Evolutionary conservation across 306 rosid species (phyloP).

Genomic region (Dryas drummondii): DNA sequence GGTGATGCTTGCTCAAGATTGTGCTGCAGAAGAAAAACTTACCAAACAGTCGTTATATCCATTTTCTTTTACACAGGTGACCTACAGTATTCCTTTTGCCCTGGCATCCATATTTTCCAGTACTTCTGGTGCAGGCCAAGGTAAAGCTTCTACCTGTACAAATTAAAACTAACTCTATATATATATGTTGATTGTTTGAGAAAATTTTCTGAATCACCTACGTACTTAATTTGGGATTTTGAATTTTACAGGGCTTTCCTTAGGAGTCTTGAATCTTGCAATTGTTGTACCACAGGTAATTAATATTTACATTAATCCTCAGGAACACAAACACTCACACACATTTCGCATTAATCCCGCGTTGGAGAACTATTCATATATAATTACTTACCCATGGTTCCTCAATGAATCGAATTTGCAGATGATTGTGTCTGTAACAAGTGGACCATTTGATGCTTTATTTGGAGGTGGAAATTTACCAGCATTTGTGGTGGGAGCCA

Average conservation of each 20-base stretch:
- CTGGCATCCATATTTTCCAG: slow-evolving; percentile 78
- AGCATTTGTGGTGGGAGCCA: slow-evolving; percentile 72
- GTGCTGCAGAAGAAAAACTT: background rate
- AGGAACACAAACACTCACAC: no score
- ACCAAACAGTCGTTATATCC: no score
- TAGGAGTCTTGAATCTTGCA: slow-evolving; percentile 76
- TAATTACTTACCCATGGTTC: background rate
- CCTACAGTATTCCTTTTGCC: slow-evolving; percentile 86
- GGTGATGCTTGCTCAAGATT: background rate
- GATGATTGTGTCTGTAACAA: slow-evolving; percentile 68
- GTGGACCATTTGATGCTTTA: slow-evolving; percentile 71
- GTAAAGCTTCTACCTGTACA: no score
- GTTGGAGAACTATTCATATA: background rate
- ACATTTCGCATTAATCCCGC: background rate
- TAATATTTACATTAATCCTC: background rate
- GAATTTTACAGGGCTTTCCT: slow-evolving; percentile 62
- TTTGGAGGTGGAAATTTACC: slow-evolving; percentile 92
- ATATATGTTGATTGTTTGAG: background rate
- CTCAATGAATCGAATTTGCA: background rate
- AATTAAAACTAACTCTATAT: no score
- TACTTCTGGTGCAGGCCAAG: slow-evolving; percentile 81
- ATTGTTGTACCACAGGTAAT: slow-evolving; percentile 74
- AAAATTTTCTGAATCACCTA: background rate
- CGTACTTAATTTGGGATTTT: background rate
- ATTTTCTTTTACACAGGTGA: slow-evolving; percentile 48